Percentiles rank a stretch among this genome's conserved stretches.
These are phyloP conservation scores for Amphicarpaea edgeworthii DNA, from an alignment of 306 rosid genomes.

Conservation along the genomic window DNA sequence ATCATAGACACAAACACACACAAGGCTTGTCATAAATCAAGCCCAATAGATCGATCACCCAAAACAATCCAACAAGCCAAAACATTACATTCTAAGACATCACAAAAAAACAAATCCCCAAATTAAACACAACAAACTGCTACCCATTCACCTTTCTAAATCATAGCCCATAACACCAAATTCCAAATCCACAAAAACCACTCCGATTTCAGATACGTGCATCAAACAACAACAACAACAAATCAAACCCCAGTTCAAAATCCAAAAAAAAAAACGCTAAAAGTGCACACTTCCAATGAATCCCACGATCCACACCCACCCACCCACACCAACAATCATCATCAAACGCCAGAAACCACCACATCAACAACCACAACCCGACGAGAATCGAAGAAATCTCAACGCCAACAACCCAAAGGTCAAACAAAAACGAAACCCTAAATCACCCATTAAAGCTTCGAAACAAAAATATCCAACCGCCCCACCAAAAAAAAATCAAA, in stretches of 20 bases:
- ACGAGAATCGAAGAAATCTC: background rate
- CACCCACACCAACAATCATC: background rate
- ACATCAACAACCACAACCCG: slow-evolving; percentile 1
- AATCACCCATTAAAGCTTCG: background rate
- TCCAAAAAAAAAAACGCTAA: slow-evolving; percentile 9
- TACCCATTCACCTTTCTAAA: slow-evolving; percentile 14
- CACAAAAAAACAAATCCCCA: background rate
- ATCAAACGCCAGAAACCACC: background rate
- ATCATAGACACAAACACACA: background rate
- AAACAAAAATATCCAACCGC: background rate
- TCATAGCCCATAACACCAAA: slow-evolving; percentile 3
- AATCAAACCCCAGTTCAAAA: slow-evolving; percentile 9
- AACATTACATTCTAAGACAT: background rate
- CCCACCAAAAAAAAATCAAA: background rate
- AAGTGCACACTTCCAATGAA: background rate
- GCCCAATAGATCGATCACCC: background rate
- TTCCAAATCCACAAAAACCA: slow-evolving; percentile 20
- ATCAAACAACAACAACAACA: background rate
- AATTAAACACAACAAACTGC: background rate
- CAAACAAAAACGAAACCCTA: slow-evolving; percentile 31
- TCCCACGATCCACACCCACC: slow-evolving; percentile 29
- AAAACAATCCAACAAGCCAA: background rate
- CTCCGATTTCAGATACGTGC: background rate
- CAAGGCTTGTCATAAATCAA: background rate
- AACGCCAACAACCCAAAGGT: slow-evolving; percentile 16